phyloP scores from a whole-genome alignment of 78 protist genomes.

The Parvularia atlantis region DNA sequence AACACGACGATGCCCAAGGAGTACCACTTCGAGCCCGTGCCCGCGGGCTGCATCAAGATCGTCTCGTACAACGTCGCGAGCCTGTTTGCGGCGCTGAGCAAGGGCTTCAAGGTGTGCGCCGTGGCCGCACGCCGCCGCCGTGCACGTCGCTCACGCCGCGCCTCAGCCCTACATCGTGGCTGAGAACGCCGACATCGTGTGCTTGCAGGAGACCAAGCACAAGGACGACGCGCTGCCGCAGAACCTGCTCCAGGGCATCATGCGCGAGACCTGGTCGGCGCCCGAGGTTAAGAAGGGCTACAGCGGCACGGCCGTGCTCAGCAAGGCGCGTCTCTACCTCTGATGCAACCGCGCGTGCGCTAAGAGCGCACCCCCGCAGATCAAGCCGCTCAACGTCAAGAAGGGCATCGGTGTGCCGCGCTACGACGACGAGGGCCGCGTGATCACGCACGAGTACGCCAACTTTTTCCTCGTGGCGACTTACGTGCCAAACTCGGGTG shows the following conservation, averaged over 20 bases:
- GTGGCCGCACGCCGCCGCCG: not conserved
- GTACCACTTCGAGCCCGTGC: not conserved
- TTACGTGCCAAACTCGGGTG: constrained; percentile 56
- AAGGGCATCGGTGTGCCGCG: constrained; percentile 36
- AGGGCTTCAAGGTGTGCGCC: constrained; percentile 7
- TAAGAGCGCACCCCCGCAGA: constrained; percentile 6
- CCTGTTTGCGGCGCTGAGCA: constrained; percentile 7
- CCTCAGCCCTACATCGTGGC: constrained; percentile 26
- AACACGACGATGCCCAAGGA: not conserved
- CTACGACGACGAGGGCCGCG: constrained; percentile 49
- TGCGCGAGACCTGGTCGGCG: not conserved
- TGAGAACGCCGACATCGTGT: constrained; percentile 51
- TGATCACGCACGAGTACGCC: constrained; percentile 44
- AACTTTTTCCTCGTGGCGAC: constrained; percentile 39
- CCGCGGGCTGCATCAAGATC: constrained; percentile 27
- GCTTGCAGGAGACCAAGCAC: constrained; percentile 60
- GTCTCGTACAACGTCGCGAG: constrained; percentile 57
- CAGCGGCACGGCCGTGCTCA: not conserved
- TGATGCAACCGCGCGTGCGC: not conserved
- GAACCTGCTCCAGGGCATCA: not conserved
- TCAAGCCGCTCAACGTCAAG: constrained; percentile 26
- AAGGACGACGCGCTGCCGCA: not conserved
- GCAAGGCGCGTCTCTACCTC: not conserved
- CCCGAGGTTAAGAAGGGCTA: not conserved
- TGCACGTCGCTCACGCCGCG: constrained; percentile 5